These are phyloP conservation scores for Citrus trifoliata DNA, from an alignment of 345 rosid species.

Conservation along the genomic window DNA sequence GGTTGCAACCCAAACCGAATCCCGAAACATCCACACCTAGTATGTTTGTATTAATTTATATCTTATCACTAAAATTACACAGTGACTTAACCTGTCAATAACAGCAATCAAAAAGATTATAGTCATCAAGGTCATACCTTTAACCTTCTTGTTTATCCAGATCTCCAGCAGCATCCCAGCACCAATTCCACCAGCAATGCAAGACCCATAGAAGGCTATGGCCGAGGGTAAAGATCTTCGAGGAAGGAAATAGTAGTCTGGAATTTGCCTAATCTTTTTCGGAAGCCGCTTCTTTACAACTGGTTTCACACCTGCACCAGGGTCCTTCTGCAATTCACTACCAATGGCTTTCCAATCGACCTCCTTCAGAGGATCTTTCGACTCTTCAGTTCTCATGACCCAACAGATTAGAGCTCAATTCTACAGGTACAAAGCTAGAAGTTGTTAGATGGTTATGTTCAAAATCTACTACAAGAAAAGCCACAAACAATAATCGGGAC, in stretches of 20 bases:
- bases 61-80: no score
- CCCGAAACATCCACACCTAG: neutral
- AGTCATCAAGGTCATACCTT: slow-evolving; percentile 37
- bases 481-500: neutral
- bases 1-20: no score
- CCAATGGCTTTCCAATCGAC: slow-evolving; percentile 82
- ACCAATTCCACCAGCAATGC: slow-evolving; percentile 80
- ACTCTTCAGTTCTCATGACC: slow-evolving; percentile 57
- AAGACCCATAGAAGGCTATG: slow-evolving; percentile 73
- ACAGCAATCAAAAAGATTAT: neutral
- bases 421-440: slow-evolving; percentile 1
- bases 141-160: slow-evolving; percentile 86
- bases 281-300: slow-evolving; percentile 69
- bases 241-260: slow-evolving; percentile 90
- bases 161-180: slow-evolving; percentile 83
- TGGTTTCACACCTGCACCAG: slow-evolving; percentile 43
- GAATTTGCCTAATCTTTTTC: slow-evolving; percentile 74
- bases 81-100: neutral
- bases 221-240: slow-evolving; percentile 51
- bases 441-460: neutral
- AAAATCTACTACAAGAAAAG: neutral
- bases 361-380: slow-evolving; percentile 81
- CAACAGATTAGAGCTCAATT: slow-evolving; percentile 1
- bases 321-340: slow-evolving; percentile 61
- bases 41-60: neutral